A percentile compares a stretch with the other conserved stretches of the same genome.
Conservation (phyloP, 1,284 basidiomycete species). For the Peniophora sp. region DNA sequence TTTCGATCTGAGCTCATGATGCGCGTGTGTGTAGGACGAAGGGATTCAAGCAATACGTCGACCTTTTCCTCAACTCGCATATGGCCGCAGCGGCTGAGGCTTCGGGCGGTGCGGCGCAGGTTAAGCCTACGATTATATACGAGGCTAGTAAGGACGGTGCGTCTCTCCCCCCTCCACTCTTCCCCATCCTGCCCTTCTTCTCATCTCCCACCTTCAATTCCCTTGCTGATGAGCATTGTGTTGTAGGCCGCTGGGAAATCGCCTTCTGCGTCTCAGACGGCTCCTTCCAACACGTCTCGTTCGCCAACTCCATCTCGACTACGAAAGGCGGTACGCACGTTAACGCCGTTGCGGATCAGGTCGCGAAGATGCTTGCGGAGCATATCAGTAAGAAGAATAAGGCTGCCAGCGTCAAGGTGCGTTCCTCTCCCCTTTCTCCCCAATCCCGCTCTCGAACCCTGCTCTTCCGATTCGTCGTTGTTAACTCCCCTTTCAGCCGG, state of each 20-base stretch:
- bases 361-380: constrained; percentile 78
- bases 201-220: too few species aligned
- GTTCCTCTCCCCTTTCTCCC: too few species aligned
- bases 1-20: too few species aligned
- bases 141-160: constrained; percentile 56
- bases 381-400: constrained; percentile 96
- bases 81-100: constrained; percentile 57
- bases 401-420: constrained; percentile 74
- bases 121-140: constrained; percentile 78
- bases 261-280: constrained; percentile 94
- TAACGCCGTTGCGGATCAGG: constrained; percentile 79
- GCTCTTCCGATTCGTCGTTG: too few species aligned
- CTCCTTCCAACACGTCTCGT: constrained; percentile 89
- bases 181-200: too few species aligned
- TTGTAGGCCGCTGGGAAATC: constrained; percentile 77
- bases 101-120: constrained; percentile 66
- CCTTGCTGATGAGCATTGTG: too few species aligned
- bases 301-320: constrained; percentile 97
- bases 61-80: constrained; percentile 81
- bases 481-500: constrained; percentile 38
- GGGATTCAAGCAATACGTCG: constrained; percentile 96
- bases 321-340: constrained; percentile 98
- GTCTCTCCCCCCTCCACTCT: too few species aligned
- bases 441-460: too few species aligned
- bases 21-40: constrained; percentile 60